These are phyloP conservation scores for Cinnamomum micranthum DNA, from an alignment of 164 flowering plant species.

Conservation along the genomic window DNA sequence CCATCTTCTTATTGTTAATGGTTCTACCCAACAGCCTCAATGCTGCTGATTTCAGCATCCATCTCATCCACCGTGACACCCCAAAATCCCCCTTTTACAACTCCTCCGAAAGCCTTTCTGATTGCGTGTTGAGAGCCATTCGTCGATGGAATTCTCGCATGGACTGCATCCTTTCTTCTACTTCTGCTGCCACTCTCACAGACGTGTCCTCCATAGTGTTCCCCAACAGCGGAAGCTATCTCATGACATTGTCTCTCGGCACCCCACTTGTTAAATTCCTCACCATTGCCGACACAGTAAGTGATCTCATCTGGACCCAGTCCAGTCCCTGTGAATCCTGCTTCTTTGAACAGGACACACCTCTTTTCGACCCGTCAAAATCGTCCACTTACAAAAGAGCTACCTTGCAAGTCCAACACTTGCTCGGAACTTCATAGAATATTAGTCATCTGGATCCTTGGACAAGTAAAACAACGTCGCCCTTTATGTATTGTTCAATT, in stretches of 20 bases:
- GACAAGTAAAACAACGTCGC: too few relatives aligned
- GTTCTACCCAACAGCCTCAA: too few relatives aligned
- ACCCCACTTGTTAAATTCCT: constrained; percentile 46
- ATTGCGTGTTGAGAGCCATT: not conserved
- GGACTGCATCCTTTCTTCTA: not conserved
- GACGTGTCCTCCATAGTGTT: constrained; percentile 3
- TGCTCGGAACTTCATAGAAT: too few relatives aligned
- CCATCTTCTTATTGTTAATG: too few relatives aligned
- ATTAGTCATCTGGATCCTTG: too few relatives aligned
- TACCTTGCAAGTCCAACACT: too few relatives aligned
- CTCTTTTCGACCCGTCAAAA: constrained; percentile 39
- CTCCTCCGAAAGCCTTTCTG: not conserved
- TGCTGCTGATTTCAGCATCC: not conserved
- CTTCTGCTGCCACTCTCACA: not conserved
- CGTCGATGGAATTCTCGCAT: not conserved
- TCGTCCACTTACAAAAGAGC: constrained; percentile 29
- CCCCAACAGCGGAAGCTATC: constrained; percentile 52
- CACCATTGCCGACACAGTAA: constrained; percentile 79
- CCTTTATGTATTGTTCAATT: too few relatives aligned
- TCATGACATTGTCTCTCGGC: constrained; percentile 60
- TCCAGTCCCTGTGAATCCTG: constrained; percentile 73
- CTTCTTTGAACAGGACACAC: constrained; percentile 41
- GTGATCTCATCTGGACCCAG: constrained; percentile 86
- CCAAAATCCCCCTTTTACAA: not conserved
- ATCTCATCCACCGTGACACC: constrained; percentile 7